phyloP scores from a whole-genome alignment of 169 alveolate species.

The Eimeria praecox region DNA sequence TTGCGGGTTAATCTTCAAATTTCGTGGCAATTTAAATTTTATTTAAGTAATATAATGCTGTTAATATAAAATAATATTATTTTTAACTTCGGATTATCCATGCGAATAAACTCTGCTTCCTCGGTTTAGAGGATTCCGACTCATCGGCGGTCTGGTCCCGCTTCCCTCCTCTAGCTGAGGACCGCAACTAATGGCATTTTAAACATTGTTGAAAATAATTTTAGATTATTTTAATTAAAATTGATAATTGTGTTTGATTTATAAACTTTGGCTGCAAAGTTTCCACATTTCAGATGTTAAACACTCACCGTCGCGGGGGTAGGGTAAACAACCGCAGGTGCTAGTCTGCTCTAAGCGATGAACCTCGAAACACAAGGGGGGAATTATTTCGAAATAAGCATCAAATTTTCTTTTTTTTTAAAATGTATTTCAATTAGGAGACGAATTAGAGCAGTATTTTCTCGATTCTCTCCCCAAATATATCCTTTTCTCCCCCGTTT shows the following conservation, averaged over 20 bases:
- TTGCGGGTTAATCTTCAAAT: too few species aligned
- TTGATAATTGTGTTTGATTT: not conserved
- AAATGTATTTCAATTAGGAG: not conserved
- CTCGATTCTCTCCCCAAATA: not conserved
- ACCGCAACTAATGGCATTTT: not conserved
- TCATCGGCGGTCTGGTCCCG: not conserved
- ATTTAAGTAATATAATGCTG: too few species aligned
- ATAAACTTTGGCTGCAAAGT: not conserved
- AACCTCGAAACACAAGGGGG: not conserved
- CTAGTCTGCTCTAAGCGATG: not conserved
- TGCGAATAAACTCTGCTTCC: not conserved
- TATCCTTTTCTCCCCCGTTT: not conserved
- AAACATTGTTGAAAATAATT: too few species aligned
- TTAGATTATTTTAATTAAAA: not conserved
- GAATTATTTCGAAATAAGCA: not conserved
- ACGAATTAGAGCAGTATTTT: not conserved
- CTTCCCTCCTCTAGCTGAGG: not conserved
- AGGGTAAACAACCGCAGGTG: not conserved
- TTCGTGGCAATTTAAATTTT: too few species aligned
- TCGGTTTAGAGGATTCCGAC: not conserved
- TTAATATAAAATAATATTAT: too few species aligned
- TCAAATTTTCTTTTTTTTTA: not conserved
- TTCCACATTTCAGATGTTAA: not conserved
- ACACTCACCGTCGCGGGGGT: not conserved
- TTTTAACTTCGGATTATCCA: too few species aligned